phyloP scores from a whole-genome alignment of 2,329 filamentous ascomycete genomes.

The Lecanosticta acicola region DNA sequence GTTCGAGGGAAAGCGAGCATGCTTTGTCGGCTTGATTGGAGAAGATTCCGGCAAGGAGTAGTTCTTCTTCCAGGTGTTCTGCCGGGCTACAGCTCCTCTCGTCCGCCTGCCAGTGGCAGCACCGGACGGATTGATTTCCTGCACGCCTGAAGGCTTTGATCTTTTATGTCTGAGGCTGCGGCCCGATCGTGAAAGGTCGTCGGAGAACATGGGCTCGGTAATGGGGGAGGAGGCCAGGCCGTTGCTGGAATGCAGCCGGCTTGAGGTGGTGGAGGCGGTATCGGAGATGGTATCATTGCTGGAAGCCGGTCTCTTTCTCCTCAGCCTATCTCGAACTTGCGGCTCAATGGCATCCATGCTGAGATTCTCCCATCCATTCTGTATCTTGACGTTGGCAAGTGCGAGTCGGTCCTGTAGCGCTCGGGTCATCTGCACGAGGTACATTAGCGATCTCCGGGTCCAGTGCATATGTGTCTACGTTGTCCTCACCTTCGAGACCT shows the following conservation, averaged over 20 bases:
- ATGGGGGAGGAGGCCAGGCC: constrained; percentile 78
- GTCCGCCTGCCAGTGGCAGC: constrained; percentile 29
- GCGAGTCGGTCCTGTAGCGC: constrained; percentile 90
- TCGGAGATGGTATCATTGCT: constrained; percentile 72
- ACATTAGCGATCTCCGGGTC: constrained; percentile 14
- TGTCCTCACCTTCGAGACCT: constrained; percentile 35
- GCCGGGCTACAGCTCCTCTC: constrained; percentile 30
- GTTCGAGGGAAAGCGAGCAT: constrained; percentile 65
- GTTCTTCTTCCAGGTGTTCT: constrained; percentile 67
- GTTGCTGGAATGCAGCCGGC: constrained; percentile 62
- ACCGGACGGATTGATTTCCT: constrained; percentile 23
- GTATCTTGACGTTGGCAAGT: constrained; percentile 93
- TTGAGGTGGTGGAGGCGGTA: constrained; percentile 78
- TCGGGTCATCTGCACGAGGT: constrained; percentile 68
- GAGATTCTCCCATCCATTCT: constrained; percentile 89
- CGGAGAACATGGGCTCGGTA: constrained; percentile 77
- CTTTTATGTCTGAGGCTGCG: constrained; percentile 46
- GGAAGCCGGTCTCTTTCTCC: constrained; percentile 61
- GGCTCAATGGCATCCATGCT: constrained; percentile 82
- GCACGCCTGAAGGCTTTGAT: constrained; percentile 20
- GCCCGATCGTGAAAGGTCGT: constrained; percentile 67
- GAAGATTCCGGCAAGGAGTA: constrained; percentile 80
- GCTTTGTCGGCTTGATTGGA: constrained; percentile 70
- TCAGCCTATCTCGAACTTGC: constrained; percentile 71
- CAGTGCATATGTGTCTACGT: not conserved